A percentile compares a stretch with the other conserved stretches of the same genome.
Conservation (phyloP, 2,329 filamentous ascomycete species). For the Pezicula carpinea region DNA sequence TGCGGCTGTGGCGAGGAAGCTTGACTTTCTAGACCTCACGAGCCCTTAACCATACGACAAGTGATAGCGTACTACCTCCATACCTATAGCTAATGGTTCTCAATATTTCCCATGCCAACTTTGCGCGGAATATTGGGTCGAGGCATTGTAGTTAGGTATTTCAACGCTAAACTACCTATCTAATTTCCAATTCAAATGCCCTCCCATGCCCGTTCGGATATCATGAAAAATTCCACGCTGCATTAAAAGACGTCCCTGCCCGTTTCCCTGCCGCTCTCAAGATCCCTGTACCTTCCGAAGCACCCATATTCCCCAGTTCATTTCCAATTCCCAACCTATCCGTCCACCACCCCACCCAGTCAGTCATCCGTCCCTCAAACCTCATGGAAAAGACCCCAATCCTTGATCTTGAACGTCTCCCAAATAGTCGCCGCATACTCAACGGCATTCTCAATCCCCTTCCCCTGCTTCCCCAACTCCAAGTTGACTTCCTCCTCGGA, state of each 20-base stretch:
- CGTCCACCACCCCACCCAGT: background rate
- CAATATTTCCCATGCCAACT: too few species aligned
- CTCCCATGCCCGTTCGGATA: background rate
- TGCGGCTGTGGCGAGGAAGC: constrained; percentile 20
- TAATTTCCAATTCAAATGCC: background rate
- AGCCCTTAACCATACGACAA: constrained; percentile 13
- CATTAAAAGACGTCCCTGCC: background rate
- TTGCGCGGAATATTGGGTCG: too few species aligned
- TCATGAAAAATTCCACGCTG: background rate
- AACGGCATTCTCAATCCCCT: constrained; percentile 62
- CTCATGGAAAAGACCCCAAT: constrained; percentile 64
- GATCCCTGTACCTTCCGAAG: background rate
- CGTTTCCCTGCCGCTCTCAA: background rate
- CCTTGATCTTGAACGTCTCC: constrained; percentile 70
- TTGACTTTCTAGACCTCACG: constrained; percentile 28
- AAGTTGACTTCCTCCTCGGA: constrained; percentile 67
- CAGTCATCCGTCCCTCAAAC: constrained; percentile 15
- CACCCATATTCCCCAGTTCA: too few species aligned
- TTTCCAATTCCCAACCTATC: background rate
- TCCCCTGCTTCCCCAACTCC: constrained; percentile 59
- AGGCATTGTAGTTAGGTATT: too few species aligned
- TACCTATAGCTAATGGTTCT: too few species aligned
- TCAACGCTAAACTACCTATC: background rate
- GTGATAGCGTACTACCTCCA: too few species aligned
- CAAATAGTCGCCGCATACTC: constrained; percentile 66